Conservation (phyloP, 495 filamentous ascomycete genomes). For the Annulohypoxylon bovei region DNA sequence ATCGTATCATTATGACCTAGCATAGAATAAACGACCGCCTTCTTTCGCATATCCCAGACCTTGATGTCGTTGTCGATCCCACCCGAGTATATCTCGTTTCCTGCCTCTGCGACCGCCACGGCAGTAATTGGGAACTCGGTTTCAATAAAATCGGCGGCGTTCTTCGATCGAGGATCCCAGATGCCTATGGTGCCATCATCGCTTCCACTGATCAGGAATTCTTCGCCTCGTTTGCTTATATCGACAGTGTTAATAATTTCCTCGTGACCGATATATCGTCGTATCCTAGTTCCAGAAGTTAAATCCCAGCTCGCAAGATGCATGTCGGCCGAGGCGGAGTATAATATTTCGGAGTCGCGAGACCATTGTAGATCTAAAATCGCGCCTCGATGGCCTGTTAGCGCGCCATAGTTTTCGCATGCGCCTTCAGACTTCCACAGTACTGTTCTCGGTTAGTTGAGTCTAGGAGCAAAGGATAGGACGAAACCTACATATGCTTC, state of each 20-base stretch:
- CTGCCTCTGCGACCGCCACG: conserved; percentile 87
- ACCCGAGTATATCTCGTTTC: conserved; percentile 94
- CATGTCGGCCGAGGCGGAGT: conserved; percentile 93
- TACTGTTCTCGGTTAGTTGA: conserved; percentile 60
- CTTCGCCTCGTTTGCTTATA: conserved; percentile 86
- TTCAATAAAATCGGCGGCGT: conserved; percentile 85
- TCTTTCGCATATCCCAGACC: conserved; percentile 95
- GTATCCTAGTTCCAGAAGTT: conserved; percentile 85
- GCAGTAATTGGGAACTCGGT: conserved; percentile 95
- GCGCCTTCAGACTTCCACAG: conserved; percentile 92
- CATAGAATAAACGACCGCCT: conserved; percentile 85
- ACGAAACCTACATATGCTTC: conserved; percentile 77
- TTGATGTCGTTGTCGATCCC: conserved; percentile 98
- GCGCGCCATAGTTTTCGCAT: conserved; percentile 90
- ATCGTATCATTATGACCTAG: conserved; percentile 91
- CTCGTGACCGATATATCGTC: conserved; percentile 91
- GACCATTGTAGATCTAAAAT: conserved; percentile 96
- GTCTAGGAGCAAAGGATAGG: not conserved
- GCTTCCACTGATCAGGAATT: conserved; percentile 85
- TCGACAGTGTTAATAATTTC: conserved; percentile 93
- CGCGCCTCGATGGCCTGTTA: conserved; percentile 89
- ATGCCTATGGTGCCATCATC: conserved; percentile 95
- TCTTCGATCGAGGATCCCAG: conserved; percentile 95
- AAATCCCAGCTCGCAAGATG: conserved; percentile 95
- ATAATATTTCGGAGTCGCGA: conserved; percentile 87